These are phyloP conservation scores for Termitomyces titanicus DNA, from an alignment of 768 basidiomycete genomes.

Conservation along the genomic window DNA sequence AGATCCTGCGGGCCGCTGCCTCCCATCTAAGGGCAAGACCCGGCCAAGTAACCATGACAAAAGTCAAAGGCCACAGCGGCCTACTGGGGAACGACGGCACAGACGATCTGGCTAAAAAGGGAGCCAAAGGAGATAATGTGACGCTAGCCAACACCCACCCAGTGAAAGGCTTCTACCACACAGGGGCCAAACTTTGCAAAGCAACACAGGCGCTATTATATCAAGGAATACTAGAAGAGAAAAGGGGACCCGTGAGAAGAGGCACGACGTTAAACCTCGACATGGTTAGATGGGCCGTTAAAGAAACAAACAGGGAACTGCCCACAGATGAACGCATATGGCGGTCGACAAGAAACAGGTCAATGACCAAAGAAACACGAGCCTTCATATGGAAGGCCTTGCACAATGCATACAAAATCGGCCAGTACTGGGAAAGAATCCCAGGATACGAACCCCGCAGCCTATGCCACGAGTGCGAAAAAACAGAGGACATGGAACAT, in stretches of 20 bases:
- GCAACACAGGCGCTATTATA: background rate
- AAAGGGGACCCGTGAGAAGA: background rate
- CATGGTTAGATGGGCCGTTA: background rate
- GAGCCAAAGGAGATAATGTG: background rate
- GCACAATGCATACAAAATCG: constrained; percentile 19
- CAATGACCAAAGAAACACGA: background rate
- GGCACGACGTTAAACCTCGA: background rate
- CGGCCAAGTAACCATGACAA: constrained; percentile 15
- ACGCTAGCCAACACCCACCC: background rate
- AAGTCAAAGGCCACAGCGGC: constrained; percentile 24
- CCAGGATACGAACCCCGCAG: constrained; percentile 6
- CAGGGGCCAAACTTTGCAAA: background rate
- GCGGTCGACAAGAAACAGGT: background rate
- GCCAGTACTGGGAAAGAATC: constrained; percentile 23
- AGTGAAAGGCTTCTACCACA: background rate
- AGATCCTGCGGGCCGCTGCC: constrained; percentile 4
- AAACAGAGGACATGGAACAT: constrained; percentile 24
- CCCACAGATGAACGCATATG: background rate
- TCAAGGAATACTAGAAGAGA: background rate
- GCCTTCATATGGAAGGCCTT: constrained; percentile 22
- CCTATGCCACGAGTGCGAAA: constrained; percentile 12
- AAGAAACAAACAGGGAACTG: background rate
- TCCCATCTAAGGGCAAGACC: constrained; percentile 11
- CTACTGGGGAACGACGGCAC: constrained; percentile 20
- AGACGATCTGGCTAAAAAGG: constrained; percentile 14